Evolutionary conservation across 1,139 yeast species (phyloP).

Genomic region (Candida frijolesensis): DNA sequence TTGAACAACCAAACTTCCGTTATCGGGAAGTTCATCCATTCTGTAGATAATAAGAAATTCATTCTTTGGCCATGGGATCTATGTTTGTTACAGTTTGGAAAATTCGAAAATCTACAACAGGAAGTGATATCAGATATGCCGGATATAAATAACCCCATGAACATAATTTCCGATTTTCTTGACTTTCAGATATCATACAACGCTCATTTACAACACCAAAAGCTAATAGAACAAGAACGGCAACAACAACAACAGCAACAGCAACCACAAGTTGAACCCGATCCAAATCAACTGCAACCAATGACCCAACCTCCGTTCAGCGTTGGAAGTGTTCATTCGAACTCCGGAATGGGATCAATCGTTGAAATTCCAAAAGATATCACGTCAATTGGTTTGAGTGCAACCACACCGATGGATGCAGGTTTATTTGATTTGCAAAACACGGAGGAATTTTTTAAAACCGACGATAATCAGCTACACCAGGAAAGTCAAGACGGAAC

Average conservation of each 20-base stretch:
- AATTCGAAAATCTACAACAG: constrained; percentile 16
- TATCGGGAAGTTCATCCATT: constrained; percentile 56
- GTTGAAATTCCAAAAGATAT: constrained; percentile 21
- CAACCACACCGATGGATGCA: constrained; percentile 23
- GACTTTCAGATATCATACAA: constrained; percentile 34
- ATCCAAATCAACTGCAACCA: too few species aligned
- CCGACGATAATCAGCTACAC: constrained; percentile 7
- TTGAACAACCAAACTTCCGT: constrained; percentile 68
- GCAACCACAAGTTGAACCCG: too few species aligned
- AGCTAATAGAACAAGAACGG: constrained; percentile 13
- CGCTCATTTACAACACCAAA: constrained; percentile 15
- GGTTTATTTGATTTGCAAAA: constrained; percentile 27
- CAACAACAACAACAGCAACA: constrained; percentile 15
- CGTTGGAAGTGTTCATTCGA: constrained; percentile 30
- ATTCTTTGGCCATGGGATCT: constrained; percentile 73
- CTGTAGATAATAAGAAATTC: constrained; percentile 55
- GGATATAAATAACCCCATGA: constrained; percentile 29
- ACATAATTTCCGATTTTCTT: constrained; percentile 38
- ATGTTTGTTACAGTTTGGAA: constrained; percentile 59
- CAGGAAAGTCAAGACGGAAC: constrained; percentile 8
- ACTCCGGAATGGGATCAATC: constrained; percentile 27
- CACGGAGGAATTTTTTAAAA: constrained; percentile 18
- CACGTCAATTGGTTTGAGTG: constrained; percentile 16
- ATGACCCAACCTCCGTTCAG: constrained; percentile 21
- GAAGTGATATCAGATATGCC: constrained; percentile 6